These are phyloP conservation scores for Ajuga reptans DNA, from an alignment of 305 asterid genomes.

Conservation along the genomic window DNA sequence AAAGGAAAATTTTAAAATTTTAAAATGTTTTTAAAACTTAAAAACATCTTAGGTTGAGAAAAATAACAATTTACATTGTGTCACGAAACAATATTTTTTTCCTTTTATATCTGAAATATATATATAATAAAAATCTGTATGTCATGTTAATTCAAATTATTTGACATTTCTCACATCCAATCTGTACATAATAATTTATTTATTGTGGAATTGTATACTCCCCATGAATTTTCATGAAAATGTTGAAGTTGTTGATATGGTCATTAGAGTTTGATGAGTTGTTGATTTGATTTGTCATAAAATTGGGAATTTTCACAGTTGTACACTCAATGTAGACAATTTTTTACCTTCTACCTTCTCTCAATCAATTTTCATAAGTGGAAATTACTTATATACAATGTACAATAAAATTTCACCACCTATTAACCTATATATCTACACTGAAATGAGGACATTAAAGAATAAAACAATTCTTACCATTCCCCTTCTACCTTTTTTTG, in stretches of 20 bases:
- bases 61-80: no score
- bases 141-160: not conserved
- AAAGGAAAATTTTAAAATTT: no score
- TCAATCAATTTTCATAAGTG: slow-evolving; percentile 1
- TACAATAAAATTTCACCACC: slow-evolving; percentile 19
- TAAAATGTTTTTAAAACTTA: no score
- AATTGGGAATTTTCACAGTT: slow-evolving; percentile 20
- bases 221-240: slow-evolving; percentile 15
- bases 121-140: no score
- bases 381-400: slow-evolving; percentile 16
- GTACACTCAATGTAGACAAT: slow-evolving; percentile 22
- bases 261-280: slow-evolving; percentile 19
- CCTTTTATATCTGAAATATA: no score
- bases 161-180: not conserved
- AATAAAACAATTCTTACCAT: not conserved
- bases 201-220: not conserved
- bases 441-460: not conserved
- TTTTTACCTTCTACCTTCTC: slow-evolving; percentile 12
- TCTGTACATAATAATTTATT: not conserved
- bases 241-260: slow-evolving; percentile 12
- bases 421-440: slow-evolving; percentile 1
- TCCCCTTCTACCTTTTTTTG: no score
- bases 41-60: no score
- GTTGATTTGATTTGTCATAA: slow-evolving; percentile 33
- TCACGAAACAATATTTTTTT: no score